Conservation (phyloP, 2,329 filamentous ascomycete genomes). For the Diaporthe citrichinensis region DNA sequence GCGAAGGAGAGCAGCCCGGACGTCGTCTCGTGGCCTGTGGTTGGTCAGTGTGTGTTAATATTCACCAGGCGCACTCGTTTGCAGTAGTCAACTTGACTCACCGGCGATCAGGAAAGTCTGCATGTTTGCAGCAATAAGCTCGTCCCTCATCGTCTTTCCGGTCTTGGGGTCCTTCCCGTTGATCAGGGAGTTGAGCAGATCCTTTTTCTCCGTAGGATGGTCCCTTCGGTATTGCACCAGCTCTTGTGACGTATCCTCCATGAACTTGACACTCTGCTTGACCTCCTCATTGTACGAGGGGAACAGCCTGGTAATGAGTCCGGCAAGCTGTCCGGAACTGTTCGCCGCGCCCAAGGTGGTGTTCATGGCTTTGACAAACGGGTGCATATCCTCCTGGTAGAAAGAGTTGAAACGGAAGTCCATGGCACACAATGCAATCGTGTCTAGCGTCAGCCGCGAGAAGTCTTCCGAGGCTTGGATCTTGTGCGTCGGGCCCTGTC, state of each 20-base stretch:
- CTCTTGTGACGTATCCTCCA: conserved; percentile 69
- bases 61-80: too few relatives aligned
- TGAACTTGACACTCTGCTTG: conserved; percentile 65
- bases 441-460: conserved; percentile 79
- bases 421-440: conserved; percentile 79
- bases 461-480: conserved; percentile 77
- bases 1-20: conserved; percentile 76
- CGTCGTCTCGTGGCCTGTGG: conserved; percentile 75
- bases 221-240: conserved; percentile 72
- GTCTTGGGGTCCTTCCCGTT: conserved; percentile 77
- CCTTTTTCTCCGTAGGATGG: conserved; percentile 70
- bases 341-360: conserved; percentile 72
- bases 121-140: conserved; percentile 77
- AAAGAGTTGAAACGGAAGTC: conserved; percentile 82
- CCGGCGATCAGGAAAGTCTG: conserved; percentile 79
- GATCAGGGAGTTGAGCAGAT: conserved; percentile 79
- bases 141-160: conserved; percentile 72
- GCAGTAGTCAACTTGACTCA: neutral
- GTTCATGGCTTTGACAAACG: conserved; percentile 78
- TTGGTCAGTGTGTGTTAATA: neutral
- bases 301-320: conserved; percentile 64
- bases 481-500: conserved; percentile 68
- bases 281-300: conserved; percentile 64
- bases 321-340: conserved; percentile 62
- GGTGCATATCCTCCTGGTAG: conserved; percentile 77